Base-by-base conservation (phyloP, 768 basidiomycete species). In the Roridomyces roridus region DNA sequence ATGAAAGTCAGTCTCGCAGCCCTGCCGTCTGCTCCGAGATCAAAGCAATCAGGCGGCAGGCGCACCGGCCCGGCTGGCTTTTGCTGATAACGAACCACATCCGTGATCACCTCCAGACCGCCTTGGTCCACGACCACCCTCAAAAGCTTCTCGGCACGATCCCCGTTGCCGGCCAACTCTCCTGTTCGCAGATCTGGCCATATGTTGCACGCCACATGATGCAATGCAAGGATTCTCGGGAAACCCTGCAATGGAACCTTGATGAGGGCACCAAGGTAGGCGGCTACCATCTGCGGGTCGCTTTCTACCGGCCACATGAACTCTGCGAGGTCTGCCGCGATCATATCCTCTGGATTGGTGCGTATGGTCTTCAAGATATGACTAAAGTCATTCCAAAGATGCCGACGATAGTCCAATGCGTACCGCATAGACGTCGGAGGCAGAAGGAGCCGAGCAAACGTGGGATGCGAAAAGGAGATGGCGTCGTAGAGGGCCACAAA, bases 401-500 rank as follows among this genome's bases (percentile, higher is more conserved):
- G 83, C 59, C 85, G 87, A 46, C 96, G 86, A 67, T 93, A 97
- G 74, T 98, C 96, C 21, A 77, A 51, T 1, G 92, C 78, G 65
- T 94, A 95, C 12, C 74, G 73, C 85, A 91, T 88, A 3, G 92
- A 80, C 10, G 88, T 78, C 0, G 94, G 89, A 0, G 91, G 85
- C 7, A 96, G 78, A 14, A 97, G 80, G 12, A 96, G 79, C 2
- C 81, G 77, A 12, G 83, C 85, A 66, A 98, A 98, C 1, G 85
- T 70, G 0, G 81, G 79, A 66, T 98, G 86, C 2, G 87, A 84
- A 70, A 96, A 96, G 8, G 96, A 98, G 63, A 94, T 86, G 4
- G 93, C 84, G 65, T 93, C 91, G 72, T 96, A 98, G n/a, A 98
- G 75, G 1, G 84, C 87, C 52, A 96, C 79, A 67, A 97, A 89